phyloP scores from a whole-genome alignment of 2,329 filamentous ascomycete species.

The Pyrenophora tritici-repentis region DNA sequence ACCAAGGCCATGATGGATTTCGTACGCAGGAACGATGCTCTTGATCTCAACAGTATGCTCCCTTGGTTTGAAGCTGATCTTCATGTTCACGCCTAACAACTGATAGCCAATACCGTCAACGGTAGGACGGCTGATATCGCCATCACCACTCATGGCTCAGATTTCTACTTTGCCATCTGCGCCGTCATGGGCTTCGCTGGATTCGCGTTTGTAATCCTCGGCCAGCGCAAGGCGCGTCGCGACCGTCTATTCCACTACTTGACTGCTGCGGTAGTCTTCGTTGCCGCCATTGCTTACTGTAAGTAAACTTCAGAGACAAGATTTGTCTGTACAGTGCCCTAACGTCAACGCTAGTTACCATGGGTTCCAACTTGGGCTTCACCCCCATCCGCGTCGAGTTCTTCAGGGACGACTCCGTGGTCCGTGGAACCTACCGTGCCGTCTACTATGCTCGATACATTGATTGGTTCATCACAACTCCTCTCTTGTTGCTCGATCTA shows the following conservation, averaged over 20 bases:
- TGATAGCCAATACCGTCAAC: slow-evolving; percentile 51
- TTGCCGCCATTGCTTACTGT: slow-evolving; percentile 66
- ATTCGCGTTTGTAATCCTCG: slow-evolving; percentile 59
- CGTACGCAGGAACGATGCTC: slow-evolving; percentile 26
- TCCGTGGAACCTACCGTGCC: slow-evolving; percentile 60
- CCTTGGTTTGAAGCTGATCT: neutral
- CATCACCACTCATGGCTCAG: slow-evolving; percentile 64
- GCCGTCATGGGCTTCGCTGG: slow-evolving; percentile 63
- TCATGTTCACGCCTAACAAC: neutral
- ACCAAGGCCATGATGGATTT: slow-evolving; percentile 10
- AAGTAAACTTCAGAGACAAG: neutral
- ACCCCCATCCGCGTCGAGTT: slow-evolving; percentile 68
- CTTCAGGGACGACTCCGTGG: slow-evolving; percentile 50
- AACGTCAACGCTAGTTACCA: slow-evolving; percentile 50
- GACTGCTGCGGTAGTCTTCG: slow-evolving; percentile 62
- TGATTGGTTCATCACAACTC: slow-evolving; percentile 68
- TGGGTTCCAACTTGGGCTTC: slow-evolving; percentile 69
- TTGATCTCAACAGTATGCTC: slow-evolving; percentile 27
- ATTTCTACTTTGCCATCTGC: slow-evolving; percentile 67
- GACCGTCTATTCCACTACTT: slow-evolving; percentile 69
- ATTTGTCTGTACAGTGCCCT: neutral
- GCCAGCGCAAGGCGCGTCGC: slow-evolving; percentile 58
- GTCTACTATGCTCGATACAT: slow-evolving; percentile 72
- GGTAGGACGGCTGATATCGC: slow-evolving; percentile 57
- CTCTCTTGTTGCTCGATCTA: slow-evolving; percentile 65